Conservation (phyloP, 148 eudicot species). For the Silene latifolia region DNA sequence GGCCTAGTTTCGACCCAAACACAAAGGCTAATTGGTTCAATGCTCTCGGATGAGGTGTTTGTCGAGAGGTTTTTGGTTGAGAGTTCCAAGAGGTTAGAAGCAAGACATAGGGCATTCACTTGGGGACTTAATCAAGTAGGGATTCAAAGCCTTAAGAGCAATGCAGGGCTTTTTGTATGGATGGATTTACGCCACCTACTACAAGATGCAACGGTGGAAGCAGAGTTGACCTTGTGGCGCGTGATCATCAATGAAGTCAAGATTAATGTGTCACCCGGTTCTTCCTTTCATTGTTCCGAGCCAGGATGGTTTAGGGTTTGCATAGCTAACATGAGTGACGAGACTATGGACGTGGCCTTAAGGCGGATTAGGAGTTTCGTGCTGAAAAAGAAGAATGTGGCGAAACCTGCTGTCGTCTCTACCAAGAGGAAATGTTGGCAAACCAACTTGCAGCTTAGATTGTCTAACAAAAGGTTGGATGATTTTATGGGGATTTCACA, state of each 20-base stretch:
- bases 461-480: conserved; percentile 60
- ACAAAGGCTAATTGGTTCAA: conserved; percentile 35
- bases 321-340: conserved; percentile 53
- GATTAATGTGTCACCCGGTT: conserved; percentile 63
- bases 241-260: conserved; percentile 44
- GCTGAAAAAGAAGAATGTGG: conserved; percentile 20
- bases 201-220: conserved; percentile 37
- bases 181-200: conserved; percentile 50
- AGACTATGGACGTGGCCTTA: conserved; percentile 43
- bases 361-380: conserved; percentile 42
- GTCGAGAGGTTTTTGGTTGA: conserved; percentile 32
- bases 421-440: conserved; percentile 51
- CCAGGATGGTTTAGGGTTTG: conserved; percentile 83
- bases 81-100: conserved; percentile 31
- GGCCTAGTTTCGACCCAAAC: conserved; percentile 56
- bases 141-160: conserved; percentile 46
- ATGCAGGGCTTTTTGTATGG: conserved; percentile 63
- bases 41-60: conserved; percentile 31
- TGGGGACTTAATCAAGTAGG: conserved; percentile 33
- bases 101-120: conserved; percentile 33
- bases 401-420: conserved; percentile 24
- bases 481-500: conserved; percentile 42
- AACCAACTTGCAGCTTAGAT: conserved; percentile 49
- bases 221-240: conserved; percentile 50
- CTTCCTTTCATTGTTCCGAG: conserved; percentile 58